phyloP scores from a whole-genome alignment of 148 eudicot species.

The Silene latifolia region DNA sequence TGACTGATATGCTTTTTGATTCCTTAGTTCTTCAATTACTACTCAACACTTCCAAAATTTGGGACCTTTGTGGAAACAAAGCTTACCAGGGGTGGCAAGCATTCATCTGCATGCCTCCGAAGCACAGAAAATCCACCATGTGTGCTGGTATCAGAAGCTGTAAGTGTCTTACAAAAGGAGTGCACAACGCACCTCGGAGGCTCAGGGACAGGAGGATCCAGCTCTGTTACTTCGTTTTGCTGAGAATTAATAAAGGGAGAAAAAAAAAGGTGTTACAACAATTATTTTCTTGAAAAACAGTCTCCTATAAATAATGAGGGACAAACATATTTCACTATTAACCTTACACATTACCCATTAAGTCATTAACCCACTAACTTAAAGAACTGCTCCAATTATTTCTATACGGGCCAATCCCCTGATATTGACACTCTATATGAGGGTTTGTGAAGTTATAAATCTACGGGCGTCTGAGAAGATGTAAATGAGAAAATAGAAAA shows the following conservation, averaged over 20 bases:
- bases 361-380: neutral
- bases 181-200: slow-evolving; percentile 68
- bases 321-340: too few relatives aligned
- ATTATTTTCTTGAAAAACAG: neutral
- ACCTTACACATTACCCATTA: neutral
- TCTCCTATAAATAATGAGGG: neutral
- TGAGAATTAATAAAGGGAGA: slow-evolving; percentile 27
- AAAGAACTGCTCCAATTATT: neutral
- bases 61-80: neutral
- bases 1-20: neutral
- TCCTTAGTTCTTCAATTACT: neutral
- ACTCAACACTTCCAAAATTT: neutral
- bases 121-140: slow-evolving; percentile 99
- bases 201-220: slow-evolving; percentile 81
- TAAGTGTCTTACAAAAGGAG: slow-evolving; percentile 92
- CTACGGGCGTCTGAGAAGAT: neutral
- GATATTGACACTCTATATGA: neutral
- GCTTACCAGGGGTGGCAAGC: slow-evolving; percentile 85
- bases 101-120: slow-evolving; percentile 96
- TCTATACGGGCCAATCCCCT: neutral
- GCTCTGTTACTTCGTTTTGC: slow-evolving; percentile 73
- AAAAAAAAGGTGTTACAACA: neutral
- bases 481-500: neutral
- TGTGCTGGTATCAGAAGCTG: slow-evolving; percentile 97
- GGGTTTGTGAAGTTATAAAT: neutral